phyloP scores from a whole-genome alignment of 768 basidiomycete genomes.

The Termitomyces sp. region DNA sequence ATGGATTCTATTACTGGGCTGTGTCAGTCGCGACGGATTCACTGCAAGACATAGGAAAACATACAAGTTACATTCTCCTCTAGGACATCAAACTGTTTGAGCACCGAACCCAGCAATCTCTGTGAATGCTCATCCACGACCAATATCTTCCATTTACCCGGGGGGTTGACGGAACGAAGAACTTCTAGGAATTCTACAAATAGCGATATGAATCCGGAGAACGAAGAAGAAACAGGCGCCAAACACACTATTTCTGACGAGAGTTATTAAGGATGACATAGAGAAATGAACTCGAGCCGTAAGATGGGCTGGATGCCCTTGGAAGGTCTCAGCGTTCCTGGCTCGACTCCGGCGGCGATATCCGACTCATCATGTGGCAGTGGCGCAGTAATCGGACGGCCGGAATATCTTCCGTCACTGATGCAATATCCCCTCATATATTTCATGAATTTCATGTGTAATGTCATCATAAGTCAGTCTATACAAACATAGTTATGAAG shows the following conservation, averaged over 20 bases:
- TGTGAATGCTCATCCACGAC: constrained; percentile 94
- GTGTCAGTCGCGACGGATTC: not conserved
- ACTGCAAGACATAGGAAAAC: constrained; percentile 23
- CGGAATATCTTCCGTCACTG: not conserved
- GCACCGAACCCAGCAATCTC: constrained; percentile 72
- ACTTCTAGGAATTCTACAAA: constrained; percentile 77
- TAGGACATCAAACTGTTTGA: constrained; percentile 91
- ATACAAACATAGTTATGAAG: constrained; percentile 8
- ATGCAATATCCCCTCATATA: constrained; percentile 4
- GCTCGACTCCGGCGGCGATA: constrained; percentile 16
- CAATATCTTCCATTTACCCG: constrained; percentile 92
- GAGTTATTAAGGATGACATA: constrained; percentile 38
- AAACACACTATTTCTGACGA: constrained; percentile 36
- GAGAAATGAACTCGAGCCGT: not conserved
- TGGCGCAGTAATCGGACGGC: not conserved
- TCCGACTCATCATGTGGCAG: constrained; percentile 10
- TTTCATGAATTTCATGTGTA: constrained; percentile 9
- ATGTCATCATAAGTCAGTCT: constrained; percentile 8
- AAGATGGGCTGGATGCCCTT: not conserved
- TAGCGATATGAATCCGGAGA: constrained; percentile 1
- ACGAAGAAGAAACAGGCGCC: not conserved
- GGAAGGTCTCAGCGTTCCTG: not conserved
- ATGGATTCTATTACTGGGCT: constrained; percentile 88
- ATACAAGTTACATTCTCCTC: constrained; percentile 94
- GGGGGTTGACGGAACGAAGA: constrained; percentile 81